Percentiles rank a stretch among this genome's conserved stretches.
Evolutionary conservation across 352 stramenopile species (phyloP).

Genomic region (Pythium diclinum): DNA sequence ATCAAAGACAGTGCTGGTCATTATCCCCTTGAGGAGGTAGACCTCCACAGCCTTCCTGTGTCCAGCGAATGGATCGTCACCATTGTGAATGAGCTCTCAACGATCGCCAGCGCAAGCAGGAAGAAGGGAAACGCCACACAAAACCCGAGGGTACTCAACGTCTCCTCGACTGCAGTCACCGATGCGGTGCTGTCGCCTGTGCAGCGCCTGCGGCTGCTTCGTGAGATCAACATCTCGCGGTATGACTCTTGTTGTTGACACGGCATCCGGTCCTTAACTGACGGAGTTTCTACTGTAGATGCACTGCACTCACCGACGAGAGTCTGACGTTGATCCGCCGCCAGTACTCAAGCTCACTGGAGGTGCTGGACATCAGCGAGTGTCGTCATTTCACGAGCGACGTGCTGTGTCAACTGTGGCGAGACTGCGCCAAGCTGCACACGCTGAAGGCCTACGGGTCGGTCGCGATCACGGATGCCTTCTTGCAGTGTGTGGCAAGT

Average conservation of each 20-base stretch:
- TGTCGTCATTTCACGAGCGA: constrained; percentile 56
- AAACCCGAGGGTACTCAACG: not conserved
- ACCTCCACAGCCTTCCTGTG: constrained; percentile 14
- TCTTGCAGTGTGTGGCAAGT: constrained; percentile 53
- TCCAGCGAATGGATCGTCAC: constrained; percentile 19
- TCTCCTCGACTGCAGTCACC: constrained; percentile 23
- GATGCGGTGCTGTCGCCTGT: constrained; percentile 26
- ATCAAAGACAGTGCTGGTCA: constrained; percentile 12
- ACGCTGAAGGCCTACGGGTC: constrained; percentile 42
- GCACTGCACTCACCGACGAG: constrained; percentile 51
- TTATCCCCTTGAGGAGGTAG: not conserved
- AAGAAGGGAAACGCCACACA: constrained; percentile 4
- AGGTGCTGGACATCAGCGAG: constrained; percentile 52
- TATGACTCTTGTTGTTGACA: constrained; percentile 5
- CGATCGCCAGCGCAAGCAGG: not conserved
- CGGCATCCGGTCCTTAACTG: no score
- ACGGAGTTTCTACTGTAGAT: constrained; percentile 23
- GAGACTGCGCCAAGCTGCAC: constrained; percentile 52
- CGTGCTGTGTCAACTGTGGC: constrained; percentile 52
- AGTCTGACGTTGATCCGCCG: constrained; percentile 43
- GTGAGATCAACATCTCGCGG: constrained; percentile 28
- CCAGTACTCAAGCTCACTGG: constrained; percentile 36
- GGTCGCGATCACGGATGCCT: constrained; percentile 44
- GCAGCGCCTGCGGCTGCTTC: constrained; percentile 23
- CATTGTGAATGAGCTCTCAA: constrained; percentile 9